These are phyloP conservation scores for Babesia divergens DNA, from an alignment of 169 alveolate species.

Conservation along the genomic window DNA sequence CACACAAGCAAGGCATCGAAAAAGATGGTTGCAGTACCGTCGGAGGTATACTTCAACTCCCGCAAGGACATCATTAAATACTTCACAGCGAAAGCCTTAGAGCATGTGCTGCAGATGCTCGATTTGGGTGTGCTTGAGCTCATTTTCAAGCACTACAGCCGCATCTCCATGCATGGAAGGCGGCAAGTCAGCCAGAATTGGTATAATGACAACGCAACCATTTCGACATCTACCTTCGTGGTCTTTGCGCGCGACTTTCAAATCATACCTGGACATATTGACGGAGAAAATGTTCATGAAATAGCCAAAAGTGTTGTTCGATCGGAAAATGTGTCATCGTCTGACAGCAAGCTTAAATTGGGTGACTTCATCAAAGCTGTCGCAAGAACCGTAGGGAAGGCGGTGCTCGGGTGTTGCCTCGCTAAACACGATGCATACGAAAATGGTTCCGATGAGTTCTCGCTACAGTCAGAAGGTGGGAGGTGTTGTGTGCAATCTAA, in stretches of 20 bases:
- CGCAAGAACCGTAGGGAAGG: constrained; percentile 31
- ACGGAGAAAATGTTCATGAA: constrained; percentile 45
- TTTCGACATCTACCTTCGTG: constrained; percentile 66
- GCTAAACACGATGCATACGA: constrained; percentile 44
- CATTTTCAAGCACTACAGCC: constrained; percentile 58
- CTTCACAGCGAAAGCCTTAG: constrained; percentile 39
- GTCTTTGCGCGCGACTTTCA: constrained; percentile 72
- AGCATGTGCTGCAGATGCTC: constrained; percentile 21
- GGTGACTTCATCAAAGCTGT: constrained; percentile 58
- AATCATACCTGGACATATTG: constrained; percentile 70
- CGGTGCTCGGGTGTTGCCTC: constrained; percentile 28
- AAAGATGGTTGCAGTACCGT: constrained; percentile 1
- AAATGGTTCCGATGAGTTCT: not conserved
- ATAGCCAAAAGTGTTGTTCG: constrained; percentile 28
- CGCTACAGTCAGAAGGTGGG: not conserved
- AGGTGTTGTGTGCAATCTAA: constrained; percentile 50
- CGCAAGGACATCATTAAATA: constrained; percentile 34
- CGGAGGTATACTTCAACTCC: constrained; percentile 44
- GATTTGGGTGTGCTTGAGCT: constrained; percentile 33
- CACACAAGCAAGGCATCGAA: constrained; percentile 6
- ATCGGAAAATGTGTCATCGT: constrained; percentile 2
- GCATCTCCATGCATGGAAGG: constrained; percentile 49
- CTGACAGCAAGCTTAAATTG: constrained; percentile 34
- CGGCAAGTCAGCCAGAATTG: constrained; percentile 5
- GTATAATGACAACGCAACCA: constrained; percentile 32